Percentiles rank a stretch among this genome's conserved stretches.
Evolutionary conservation across 345 rosid genomes (phyloP).

Genomic region (Microcos paniculata): DNA sequence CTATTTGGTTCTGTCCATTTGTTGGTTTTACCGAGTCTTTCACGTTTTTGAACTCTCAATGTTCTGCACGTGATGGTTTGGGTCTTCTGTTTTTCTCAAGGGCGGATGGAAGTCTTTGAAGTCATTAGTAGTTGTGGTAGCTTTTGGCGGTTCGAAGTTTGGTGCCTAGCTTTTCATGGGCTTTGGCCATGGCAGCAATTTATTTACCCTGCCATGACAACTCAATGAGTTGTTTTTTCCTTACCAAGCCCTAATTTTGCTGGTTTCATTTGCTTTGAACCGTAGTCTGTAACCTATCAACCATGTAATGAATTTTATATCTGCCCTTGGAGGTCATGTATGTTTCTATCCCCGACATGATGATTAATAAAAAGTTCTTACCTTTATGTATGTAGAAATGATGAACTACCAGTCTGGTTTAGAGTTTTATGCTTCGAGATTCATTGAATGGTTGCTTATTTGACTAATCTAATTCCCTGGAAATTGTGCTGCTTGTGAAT

Average conservation of each 20-base stretch:
- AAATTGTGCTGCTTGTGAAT: neutral
- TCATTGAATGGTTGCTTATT: neutral
- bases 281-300: slow-evolving; percentile 26
- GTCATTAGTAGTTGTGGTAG: slow-evolving; percentile 18
- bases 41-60: slow-evolving; percentile 25
- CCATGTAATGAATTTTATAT: slow-evolving; percentile 24
- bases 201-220: slow-evolving; percentile 41
- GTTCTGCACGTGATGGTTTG: slow-evolving; percentile 32
- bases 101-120: slow-evolving; percentile 13
- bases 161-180: slow-evolving; percentile 37
- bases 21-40: slow-evolving; percentile 19
- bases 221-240: slow-evolving; percentile 35
- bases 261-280: slow-evolving; percentile 31
- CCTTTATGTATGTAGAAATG: neutral
- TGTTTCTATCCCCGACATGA: neutral
- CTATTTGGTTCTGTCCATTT: slow-evolving; percentile 21
- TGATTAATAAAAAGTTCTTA: slow-evolving; percentile 18
- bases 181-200: slow-evolving; percentile 47
- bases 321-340: slow-evolving; percentile 31
- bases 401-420: neutral
- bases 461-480: neutral
- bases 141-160: slow-evolving; percentile 21
- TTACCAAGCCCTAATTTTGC: slow-evolving; percentile 34
- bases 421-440: no score
- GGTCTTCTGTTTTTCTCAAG: slow-evolving; percentile 30